Percentiles rank a stretch among this genome's conserved stretches.
Evolutionary conservation across 2,329 filamentous ascomycete genomes (phyloP).

Genomic region (Fusarium decemcellulare): DNA sequence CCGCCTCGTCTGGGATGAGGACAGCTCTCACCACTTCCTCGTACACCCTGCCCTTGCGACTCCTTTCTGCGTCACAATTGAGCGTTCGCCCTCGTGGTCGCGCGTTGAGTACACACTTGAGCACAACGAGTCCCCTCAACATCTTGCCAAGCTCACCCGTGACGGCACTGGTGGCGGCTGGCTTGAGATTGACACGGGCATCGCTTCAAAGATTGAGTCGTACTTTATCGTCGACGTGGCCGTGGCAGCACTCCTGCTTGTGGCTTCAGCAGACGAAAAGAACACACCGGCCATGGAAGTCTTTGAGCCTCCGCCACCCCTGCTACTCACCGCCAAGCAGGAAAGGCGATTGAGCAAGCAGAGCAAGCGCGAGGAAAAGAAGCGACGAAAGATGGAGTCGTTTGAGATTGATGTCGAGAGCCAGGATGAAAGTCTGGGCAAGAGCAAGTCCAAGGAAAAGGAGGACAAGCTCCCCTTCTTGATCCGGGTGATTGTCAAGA

Average conservation of each 20-base stretch:
- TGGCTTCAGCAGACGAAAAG: slow-evolving; percentile 70
- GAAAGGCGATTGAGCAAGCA: slow-evolving; percentile 49
- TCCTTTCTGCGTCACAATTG: slow-evolving; percentile 73
- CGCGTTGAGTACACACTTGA: slow-evolving; percentile 76
- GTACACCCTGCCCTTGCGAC: slow-evolving; percentile 74
- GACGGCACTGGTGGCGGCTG: slow-evolving; percentile 72
- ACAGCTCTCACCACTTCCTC: slow-evolving; percentile 71
- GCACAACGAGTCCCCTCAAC: slow-evolving; percentile 73
- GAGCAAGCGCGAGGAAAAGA: slow-evolving; percentile 49
- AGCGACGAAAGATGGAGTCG: slow-evolving; percentile 63
- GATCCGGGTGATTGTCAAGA: slow-evolving; percentile 63
- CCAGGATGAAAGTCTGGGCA: slow-evolving; percentile 64
- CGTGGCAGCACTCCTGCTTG: slow-evolving; percentile 71
- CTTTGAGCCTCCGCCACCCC: slow-evolving; percentile 71
- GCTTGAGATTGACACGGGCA: slow-evolving; percentile 73
- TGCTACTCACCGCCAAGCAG: slow-evolving; percentile 40
- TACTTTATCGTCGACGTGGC: slow-evolving; percentile 76
- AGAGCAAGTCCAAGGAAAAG: slow-evolving; percentile 55
- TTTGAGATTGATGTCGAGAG: slow-evolving; percentile 75
- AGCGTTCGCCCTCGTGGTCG: slow-evolving; percentile 71
- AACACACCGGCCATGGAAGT: slow-evolving; percentile 60
- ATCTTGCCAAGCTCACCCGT: slow-evolving; percentile 72
- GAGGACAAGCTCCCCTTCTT: slow-evolving; percentile 66
- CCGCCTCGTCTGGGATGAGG: slow-evolving; percentile 79
- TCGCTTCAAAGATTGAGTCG: slow-evolving; percentile 71